Base-by-base conservation (phyloP, 768 basidiomycete species). In the Holtermannia corniformis region DNA sequence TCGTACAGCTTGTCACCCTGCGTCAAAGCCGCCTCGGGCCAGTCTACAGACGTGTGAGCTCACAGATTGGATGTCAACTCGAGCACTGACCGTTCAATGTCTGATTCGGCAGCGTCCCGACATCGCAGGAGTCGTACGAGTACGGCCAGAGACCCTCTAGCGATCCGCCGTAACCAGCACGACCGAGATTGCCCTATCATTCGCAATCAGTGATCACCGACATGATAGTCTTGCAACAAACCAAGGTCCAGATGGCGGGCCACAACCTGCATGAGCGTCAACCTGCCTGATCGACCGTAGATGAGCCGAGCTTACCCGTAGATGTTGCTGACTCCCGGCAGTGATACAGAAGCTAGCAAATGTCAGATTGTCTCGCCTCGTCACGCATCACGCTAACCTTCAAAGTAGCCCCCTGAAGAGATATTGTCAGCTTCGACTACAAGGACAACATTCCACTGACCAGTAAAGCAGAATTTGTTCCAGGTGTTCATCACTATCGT, bases 61-160 rank as follows among this genome's bases (percentile, higher is more conserved):
- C 50, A 14, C 23, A 28, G 10, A 45, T 45, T n/a, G n/a, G n/a
- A n/a, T n/a, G n/a, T n/a, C 21, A 20, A n/a, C 5, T 16, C 19
- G 4, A 11, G 24, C 23, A 25, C 1, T 13, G 21, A 11, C 63
- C 82, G 53, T 84, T 78, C 42, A 81, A 44, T 0, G 87, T 75
- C 71, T 96, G 92, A 70, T 96, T 97, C 5, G 79, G 72, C 16
- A 80, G 77, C 0, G 91, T 91, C n/a, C 93, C 93, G n/a, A 92
- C 76, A 67, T 97, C 92, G 62, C 93, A 95, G 11, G 78, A 74
- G 42, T 73, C 67, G 53, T 74, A 74, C 19, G 63, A 63, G 50
- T 74, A 74, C 12, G 73, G 73, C 73, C 73, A 74, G 50, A 67
- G 41, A 1, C 71, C 71, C 37, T 70, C 68, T 27, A 54, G 56